Evolutionary conservation across 805 yeast species (phyloP).

Genomic region (Diddensiella santjacobensis): DNA sequence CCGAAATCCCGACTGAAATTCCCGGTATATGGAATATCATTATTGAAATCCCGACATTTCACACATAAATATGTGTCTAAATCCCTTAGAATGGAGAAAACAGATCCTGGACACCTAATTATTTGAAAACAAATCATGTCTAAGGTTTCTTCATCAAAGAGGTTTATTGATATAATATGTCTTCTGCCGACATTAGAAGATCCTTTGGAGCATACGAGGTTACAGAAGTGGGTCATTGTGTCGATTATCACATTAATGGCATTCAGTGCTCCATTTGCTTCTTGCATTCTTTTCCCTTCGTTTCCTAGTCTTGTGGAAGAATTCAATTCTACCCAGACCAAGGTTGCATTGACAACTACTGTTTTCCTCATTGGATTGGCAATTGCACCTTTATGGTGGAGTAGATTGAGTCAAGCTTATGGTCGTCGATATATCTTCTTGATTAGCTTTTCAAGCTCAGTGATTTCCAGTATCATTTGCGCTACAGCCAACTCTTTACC

Average conservation of each 20-base stretch:
- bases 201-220: background rate
- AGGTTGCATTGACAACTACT: slow-evolving; percentile 4
- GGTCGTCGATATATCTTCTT: background rate
- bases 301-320: slow-evolving; percentile 3
- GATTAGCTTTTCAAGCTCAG: background rate
- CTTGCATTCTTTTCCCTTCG: slow-evolving; percentile 4
- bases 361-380: slow-evolving; percentile 3
- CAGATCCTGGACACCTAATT: no score
- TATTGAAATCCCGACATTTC: no score
- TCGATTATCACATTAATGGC: background rate
- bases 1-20: no score
- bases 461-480: slow-evolving; percentile 1
- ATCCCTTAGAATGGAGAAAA: no score
- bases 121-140: no score
- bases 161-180: background rate
- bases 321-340: background rate
- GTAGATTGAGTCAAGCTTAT: slow-evolving; percentile 2
- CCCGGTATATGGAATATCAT: no score
- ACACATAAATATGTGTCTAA: no score
- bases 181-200: background rate
- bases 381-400: slow-evolving; percentile 6
- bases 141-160: no score
- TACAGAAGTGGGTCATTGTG: background rate
- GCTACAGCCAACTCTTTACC: background rate
- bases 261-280: slow-evolving; percentile 4